Evolutionary conservation across 2,329 filamentous ascomycete species (phyloP).

Genomic region (Monilinia polystroma): DNA sequence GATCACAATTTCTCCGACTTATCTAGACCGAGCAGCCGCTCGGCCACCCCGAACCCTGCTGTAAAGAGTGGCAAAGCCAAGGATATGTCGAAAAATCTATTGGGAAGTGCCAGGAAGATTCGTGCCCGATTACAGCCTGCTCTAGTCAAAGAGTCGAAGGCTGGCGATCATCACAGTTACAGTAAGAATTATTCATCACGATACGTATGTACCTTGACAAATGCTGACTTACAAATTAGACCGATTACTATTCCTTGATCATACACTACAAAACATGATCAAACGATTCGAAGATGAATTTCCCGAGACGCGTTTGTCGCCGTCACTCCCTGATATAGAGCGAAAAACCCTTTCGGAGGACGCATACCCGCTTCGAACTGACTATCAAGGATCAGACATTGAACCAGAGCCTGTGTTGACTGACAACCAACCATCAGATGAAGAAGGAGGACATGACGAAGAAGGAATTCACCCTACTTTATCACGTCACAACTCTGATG

Average conservation of each 20-base stretch:
- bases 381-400: conserved; percentile 30
- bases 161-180: conserved; percentile 72
- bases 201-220: background rate
- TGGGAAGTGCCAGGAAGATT: conserved; percentile 87
- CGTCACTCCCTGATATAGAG: conserved; percentile 27
- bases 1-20: conserved; percentile 34
- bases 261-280: conserved; percentile 87
- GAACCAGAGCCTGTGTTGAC: conserved; percentile 32
- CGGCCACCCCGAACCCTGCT: conserved; percentile 46
- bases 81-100: conserved; percentile 88
- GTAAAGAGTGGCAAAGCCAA: conserved; percentile 66
- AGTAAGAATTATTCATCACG: conserved; percentile 52
- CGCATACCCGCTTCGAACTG: conserved; percentile 24
- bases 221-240: conserved; percentile 45
- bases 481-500: conserved; percentile 62
- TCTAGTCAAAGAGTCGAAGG: conserved; percentile 69
- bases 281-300: conserved; percentile 95
- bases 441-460: conserved; percentile 43
- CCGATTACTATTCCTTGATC: conserved; percentile 80
- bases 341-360: background rate
- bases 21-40: conserved; percentile 44
- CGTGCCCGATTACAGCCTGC: conserved; percentile 79
- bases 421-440: conserved; percentile 41
- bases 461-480: conserved; percentile 45
- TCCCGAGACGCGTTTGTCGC: conserved; percentile 69